Evolutionary conservation across 2,329 filamentous ascomycete genomes (phyloP), one percentile per base, ranked within the genome.

Genomic region (Gaeumannomyces tritici): DNA sequence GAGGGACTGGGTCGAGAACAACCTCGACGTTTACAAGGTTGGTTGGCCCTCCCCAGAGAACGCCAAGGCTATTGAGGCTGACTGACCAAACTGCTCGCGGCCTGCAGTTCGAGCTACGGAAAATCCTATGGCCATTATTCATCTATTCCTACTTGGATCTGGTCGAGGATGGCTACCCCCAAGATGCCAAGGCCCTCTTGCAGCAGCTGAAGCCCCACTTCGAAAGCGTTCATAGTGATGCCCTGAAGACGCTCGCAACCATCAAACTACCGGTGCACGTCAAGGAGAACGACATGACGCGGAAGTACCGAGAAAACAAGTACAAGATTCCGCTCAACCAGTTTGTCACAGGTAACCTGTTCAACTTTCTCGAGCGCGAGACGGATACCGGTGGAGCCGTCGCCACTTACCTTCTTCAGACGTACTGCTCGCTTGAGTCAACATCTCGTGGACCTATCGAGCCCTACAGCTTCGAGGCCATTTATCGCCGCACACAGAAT

Each of bases 21-120:
- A 91, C 64, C 81, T 99, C 28, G 93, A 98, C 66, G 83, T 98
- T 31, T 98, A 98, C 83, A 96, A 96, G 80, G 90, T 89, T 74
- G 69, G 76, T 64, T 33, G 35, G 58, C 0, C 24, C 6, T 35
- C 13, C 47, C 27, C 33, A 7, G 26, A 26, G 13, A 27, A 51
- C n/a, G 24, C 26, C 57, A 13, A 59, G 12, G 3, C 26, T 63
- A 61, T 58, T 55, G 21, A 3, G 31, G 4, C 4, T 55, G 18
- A 33, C 66, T 73, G 47, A 71, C 60, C 21, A 56, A 9, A 21
- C 13, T 3, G 15, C 28, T n/a, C n/a, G 21, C 7, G 9, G 2
- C 57, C 13, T 64, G 15, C 65, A 93, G 86, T 91, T 93, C 57
- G 95, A 99, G 76, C 80, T 99, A 3, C 83, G 86, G 63, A 92